Base-by-base conservation (phyloP, 2,329 filamentous ascomycete species). In the Fusarium sp. region DNA sequence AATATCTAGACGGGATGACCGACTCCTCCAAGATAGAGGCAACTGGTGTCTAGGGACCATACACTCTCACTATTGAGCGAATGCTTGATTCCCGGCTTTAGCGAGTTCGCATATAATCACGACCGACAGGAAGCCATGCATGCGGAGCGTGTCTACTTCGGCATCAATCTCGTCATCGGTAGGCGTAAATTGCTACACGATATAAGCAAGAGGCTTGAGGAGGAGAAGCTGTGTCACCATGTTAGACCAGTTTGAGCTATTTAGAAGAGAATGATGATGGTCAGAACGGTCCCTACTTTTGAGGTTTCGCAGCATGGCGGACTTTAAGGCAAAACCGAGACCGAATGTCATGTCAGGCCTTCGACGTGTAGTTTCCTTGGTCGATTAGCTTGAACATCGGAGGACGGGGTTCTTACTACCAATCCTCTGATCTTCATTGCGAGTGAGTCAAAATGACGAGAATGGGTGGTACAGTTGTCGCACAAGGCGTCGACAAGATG, bases 241-340 rank as follows among this genome's bases (percentile, higher is more conserved):
- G 28, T 20, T n/a, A 58, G 40, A 17, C 28, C 32, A 37, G 19
- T 43, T 52, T 33, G 7, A 37, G 47, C 26, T 39, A 39, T 48
- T 43, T 32, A 15, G 2, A 56, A 51, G 56, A 53, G 41, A 56
- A 52, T 32, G 10, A 28, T 26, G 30, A 37, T 51, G 43, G 33
- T 55, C 26, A 43, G 17, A 47, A 46, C 54, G 39, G 44, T 44
- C 48, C 56, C 48, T 67, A 53, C 56, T 39, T 63, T 8, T 51
- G 33, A 45, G 6, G 56, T 67, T 68, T 48, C 62, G 52, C 65
- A 45, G 19, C 66, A 63, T 66, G 17, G n/a, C 66, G 66, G 66
- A 67, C 46, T 58, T 68, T 37, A 13, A 63, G 52, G 35, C 43
- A 63, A 63, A 37, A 39, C 66, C 66, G 66, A 68, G 66, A 19